Evolutionary conservation across 805 yeast species (phyloP).

Genomic region (Myxozyma kluyveri): DNA sequence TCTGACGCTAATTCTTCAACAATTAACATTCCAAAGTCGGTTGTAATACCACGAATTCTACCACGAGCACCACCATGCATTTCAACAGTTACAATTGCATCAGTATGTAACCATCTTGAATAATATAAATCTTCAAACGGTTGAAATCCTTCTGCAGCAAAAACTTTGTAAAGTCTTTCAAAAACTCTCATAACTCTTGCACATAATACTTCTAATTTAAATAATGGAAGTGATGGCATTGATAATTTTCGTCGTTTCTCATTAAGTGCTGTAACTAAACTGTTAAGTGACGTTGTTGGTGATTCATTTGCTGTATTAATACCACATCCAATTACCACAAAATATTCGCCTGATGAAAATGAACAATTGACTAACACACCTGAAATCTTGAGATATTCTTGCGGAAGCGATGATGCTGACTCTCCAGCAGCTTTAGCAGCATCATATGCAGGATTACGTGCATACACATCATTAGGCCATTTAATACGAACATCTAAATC

Average conservation of each 20-base stretch:
- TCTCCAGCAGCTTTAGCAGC: constrained; percentile 30
- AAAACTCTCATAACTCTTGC: constrained; percentile 69
- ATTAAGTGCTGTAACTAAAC: constrained; percentile 63
- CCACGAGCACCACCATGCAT: constrained; percentile 56
- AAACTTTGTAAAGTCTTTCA: constrained; percentile 56
- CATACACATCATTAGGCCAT: constrained; percentile 96
- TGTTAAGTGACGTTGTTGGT: constrained; percentile 86
- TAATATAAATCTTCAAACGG: constrained; percentile 72
- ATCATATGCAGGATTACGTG: constrained; percentile 52
- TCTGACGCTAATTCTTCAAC: constrained; percentile 62
- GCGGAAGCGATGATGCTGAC: constrained; percentile 25
- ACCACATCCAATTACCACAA: constrained; percentile 81
- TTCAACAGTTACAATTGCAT: constrained; percentile 68
- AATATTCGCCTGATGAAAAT: constrained; percentile 56
- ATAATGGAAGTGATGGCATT: constrained; percentile 46
- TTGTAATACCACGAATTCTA: constrained; percentile 72
- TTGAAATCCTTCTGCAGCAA: constrained; percentile 61
- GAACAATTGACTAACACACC: constrained; percentile 85
- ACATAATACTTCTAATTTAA: constrained; percentile 49
- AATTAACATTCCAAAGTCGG: constrained; percentile 76
- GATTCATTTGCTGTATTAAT: constrained; percentile 78
- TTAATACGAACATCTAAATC: constrained; percentile 77
- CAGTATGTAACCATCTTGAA: constrained; percentile 77
- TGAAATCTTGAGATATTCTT: constrained; percentile 63
- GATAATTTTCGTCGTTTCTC: constrained; percentile 47